Evolutionary conservation across 495 filamentous ascomycete species (phyloP), one percentile per base, ranked within the genome.

Genomic region (Choiromyces venosus): DNA sequence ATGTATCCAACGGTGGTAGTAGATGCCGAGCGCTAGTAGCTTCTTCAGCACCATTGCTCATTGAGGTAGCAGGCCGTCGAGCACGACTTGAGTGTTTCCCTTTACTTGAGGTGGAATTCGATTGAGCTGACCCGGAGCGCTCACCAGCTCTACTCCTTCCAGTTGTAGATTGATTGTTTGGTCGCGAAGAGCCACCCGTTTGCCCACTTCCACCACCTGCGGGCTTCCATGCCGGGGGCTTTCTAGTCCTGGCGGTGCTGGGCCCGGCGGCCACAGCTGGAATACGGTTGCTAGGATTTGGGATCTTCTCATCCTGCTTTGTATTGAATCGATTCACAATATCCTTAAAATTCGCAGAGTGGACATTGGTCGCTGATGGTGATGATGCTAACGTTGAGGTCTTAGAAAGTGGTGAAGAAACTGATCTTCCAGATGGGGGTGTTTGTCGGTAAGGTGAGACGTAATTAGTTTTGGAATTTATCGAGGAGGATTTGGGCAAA

Each of bases 301-400:
- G 87, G 18, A 87, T 83, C 46, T 87, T 81, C 70, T 87, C 83
- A 77, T 89, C 87, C 37, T 83, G 79, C 66, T 82, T 86, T 66
- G 87, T 86, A 78, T 90, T 88, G 82, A 90, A 90, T 39, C 84
- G 86, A 80, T 87, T 86, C 65, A 89, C 84, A 33, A 90, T 85
- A 64, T 90, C 86, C 82, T 87, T 88, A 79, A 90, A 88, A 18
- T 81, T 81, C 18, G 86, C 86, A 7, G 87, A 82, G 75, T 87
- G 84, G 38, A 74, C 71, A 72, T 79, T 71, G 40, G 68, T 4
- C 35, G 73, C 29, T 78, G 52, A 70, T 21, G 71, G 8, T 14
- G 73, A 40, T 14, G 71, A 35, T 70, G 66, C 67, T 33, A 61
- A 16, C 33, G 52, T 33, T 7, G 52, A 61, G 42, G 76, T 36